Evolutionary conservation across 2,329 filamentous ascomycete genomes (phyloP), one percentile per base, ranked within the genome.

Genomic region (Ophiosphaerella narmari): DNA sequence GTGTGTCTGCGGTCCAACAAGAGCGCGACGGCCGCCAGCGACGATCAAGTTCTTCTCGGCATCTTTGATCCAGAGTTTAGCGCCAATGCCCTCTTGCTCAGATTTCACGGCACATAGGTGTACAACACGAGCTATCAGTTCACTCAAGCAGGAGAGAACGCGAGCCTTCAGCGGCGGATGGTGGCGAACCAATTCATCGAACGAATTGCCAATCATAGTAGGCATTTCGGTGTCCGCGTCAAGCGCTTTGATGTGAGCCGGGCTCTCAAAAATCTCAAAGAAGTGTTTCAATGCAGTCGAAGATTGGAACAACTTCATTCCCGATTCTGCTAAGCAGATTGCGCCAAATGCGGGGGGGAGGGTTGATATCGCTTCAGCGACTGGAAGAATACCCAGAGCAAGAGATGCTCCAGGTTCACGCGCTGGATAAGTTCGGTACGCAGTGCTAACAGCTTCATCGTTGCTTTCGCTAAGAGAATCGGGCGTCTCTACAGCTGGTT

Each of bases 241-340:
- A 81, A 99, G 86, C 56, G 87, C 88, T 62, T 89, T 90, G 50
- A 99, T 86, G 73, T 99, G 95, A 13, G 86, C 82, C 2, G 91
- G 86, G 59, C 91, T 97, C 73, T 97, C 90, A 59, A 99, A 99
- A n/a, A 97, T 91, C 69, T 97, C 90, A 58, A 99, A 88, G 70
- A 92, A 97, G 60, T 86, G 89, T 48, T 92, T 87, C 38, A 99
- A 80, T 1, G 91, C 92, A 50, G 85, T 82, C 0, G 92, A 97
- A 0, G 86, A 83, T 49, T 91, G 86, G 63, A 99, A 95, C 68
- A 97, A 82, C 63, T 89, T 88, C 80, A 97, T 88, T 7, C 94
- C 94, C 24, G 85, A 80, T 55, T 90, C 88, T 62, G 97, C 97
- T 48, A 99, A 77, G 60, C 90, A 99, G 45, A 99, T 96, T 5